These are phyloP conservation scores for Ustilago hordei DNA, from an alignment of 1,284 basidiomycete genomes.

Conservation along the genomic window DNA sequence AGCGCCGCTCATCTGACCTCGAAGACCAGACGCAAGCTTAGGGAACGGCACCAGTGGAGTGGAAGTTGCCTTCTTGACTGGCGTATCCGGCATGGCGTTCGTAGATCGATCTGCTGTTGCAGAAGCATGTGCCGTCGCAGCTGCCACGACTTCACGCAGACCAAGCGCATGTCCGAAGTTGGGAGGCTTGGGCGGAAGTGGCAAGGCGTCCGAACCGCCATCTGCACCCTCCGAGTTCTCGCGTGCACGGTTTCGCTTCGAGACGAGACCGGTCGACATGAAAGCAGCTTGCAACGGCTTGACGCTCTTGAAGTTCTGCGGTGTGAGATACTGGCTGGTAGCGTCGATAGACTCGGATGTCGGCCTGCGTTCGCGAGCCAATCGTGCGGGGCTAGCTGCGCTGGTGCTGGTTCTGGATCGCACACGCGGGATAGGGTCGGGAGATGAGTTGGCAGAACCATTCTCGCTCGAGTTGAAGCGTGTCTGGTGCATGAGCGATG, in stretches of 20 bases:
- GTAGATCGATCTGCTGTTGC: slow-evolving; percentile 26
- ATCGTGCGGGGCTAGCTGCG: slow-evolving; percentile 34
- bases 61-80: slow-evolving; percentile 63
- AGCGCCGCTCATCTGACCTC: slow-evolving; percentile 16
- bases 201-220: slow-evolving; percentile 42
- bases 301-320: slow-evolving; percentile 71
- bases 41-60: slow-evolving; percentile 46
- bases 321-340: slow-evolving; percentile 59
- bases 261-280: slow-evolving; percentile 70
- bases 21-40: slow-evolving; percentile 33
- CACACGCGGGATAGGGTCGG: slow-evolving; percentile 36
- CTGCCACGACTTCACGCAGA: slow-evolving; percentile 65
- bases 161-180: slow-evolving; percentile 59
- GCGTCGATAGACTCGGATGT: slow-evolving; percentile 35
- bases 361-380: slow-evolving; percentile 34
- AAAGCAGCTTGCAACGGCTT: slow-evolving; percentile 71
- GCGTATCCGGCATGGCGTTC: slow-evolving; percentile 70
- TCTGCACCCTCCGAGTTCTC: slow-evolving; percentile 41
- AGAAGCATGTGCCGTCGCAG: slow-evolving; percentile 57
- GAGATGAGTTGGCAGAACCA: slow-evolving; percentile 37
- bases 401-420: slow-evolving; percentile 39
- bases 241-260: slow-evolving; percentile 61
- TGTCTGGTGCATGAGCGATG: slow-evolving; percentile 55
- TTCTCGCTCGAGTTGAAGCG: slow-evolving; percentile 45
- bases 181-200: slow-evolving; percentile 46